A percentile compares a stretch with the other conserved stretches of the same genome.
Evolutionary conservation across 768 basidiomycete genomes (phyloP).

Genomic region (Atractiella rhizophila): DNA sequence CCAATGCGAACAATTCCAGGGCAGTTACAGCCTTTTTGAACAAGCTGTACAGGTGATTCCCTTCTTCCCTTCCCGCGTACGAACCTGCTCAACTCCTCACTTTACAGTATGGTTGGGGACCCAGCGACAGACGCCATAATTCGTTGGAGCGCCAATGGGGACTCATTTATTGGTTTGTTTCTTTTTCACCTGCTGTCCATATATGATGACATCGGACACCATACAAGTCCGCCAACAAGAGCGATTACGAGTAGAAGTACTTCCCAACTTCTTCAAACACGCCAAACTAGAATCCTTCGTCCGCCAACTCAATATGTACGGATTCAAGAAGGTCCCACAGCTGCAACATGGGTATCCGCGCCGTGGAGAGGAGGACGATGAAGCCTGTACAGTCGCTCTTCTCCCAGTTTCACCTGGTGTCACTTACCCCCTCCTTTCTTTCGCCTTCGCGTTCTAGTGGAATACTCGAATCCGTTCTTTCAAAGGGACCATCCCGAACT

Average conservation of each 20-base stretch:
- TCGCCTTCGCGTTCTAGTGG: no score
- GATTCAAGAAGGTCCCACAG: slow-evolving; percentile 83
- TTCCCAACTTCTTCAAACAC: slow-evolving; percentile 93
- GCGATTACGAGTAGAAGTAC: slow-evolving; percentile 61
- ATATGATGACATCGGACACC: not conserved
- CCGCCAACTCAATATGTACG: slow-evolving; percentile 85
- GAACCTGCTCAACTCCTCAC: slow-evolving; percentile 3
- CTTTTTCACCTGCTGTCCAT: not conserved
- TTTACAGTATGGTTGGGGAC: slow-evolving; percentile 68
- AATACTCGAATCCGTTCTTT: no score
- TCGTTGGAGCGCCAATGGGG: slow-evolving; percentile 69
- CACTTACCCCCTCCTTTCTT: no score
- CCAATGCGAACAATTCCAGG: no score
- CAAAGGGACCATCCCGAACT: slow-evolving; percentile 67
- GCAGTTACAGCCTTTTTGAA: slow-evolving; percentile 44
- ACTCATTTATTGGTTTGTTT: slow-evolving; percentile 64
- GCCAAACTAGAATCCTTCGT: slow-evolving; percentile 82
- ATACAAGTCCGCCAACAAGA: slow-evolving; percentile 73
- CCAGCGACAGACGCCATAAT: slow-evolving; percentile 56
- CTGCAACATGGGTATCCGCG: slow-evolving; percentile 52
- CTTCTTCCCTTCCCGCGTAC: slow-evolving; percentile 7
- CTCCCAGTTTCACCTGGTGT: no score
- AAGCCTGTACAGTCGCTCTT: no score
- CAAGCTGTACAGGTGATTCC: slow-evolving; percentile 64
- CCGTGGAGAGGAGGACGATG: no score